Evolutionary conservation across 1,284 basidiomycete genomes (phyloP), one percentile per base, ranked within the genome.

Genomic region (Sanguinoderma infundibulare): DNA sequence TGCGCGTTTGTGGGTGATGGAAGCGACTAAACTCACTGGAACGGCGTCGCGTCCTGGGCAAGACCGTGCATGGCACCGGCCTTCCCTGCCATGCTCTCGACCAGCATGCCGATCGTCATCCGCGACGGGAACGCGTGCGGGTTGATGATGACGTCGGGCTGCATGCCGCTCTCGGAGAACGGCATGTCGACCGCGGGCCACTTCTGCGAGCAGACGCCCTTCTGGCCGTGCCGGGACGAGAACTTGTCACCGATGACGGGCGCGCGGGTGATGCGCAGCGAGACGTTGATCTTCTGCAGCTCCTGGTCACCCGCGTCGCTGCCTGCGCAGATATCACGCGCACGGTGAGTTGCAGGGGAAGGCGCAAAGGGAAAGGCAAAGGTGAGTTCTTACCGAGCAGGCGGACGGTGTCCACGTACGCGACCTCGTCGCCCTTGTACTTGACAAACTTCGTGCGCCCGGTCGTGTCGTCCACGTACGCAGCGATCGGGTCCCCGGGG

Each of bases 21-120:
- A 32, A 35, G 28, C 28, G 40, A 55, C n/a, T n/a, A 28, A 34
- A 77, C 86, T 69, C 73, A 96, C 94, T 92, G 92, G 85, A 98
- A 98, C 26, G 96, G 98, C 26, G 98, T 99, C 15, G 95, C 97
- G 78, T 99, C 98, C 76, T 99, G 98, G 5, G 96, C 95, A 39
- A 99, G 83, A 46, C 98, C 98, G 72, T 99, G 98, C 91, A 99
- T 94, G 2, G 97, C 94, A 62, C 98, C 98, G 1, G 97, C 93
- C 77, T 99, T 99, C 42, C 96, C 98, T 1, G 98, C 98, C 87
- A 99, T 91, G 77, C 94, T 96, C 83, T 99, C 98, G 65, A 99
- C 96, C 73, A 99, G 89, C 98, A 99, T 99, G 61, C 98, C 98
- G 71, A 99, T 99, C 7, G 98, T 99, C 98, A 99, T 99, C 70